A percentile compares a stretch with the other conserved stretches of the same genome.
These are phyloP conservation scores for Aspergillus sp. DNA, from an alignment of 2,329 filamentous ascomycete genomes.

Conservation along the genomic window DNA sequence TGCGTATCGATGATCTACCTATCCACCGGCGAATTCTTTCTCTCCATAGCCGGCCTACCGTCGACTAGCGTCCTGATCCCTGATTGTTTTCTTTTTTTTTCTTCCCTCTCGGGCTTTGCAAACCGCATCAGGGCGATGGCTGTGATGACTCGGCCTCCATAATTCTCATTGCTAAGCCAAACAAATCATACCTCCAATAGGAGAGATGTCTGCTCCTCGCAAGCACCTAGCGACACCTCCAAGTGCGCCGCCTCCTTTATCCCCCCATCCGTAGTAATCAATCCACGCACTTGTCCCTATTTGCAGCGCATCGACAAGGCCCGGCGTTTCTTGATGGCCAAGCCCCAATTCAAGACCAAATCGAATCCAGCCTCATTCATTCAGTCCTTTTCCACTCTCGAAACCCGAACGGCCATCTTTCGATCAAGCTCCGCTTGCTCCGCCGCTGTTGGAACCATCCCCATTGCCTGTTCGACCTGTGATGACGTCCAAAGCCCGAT, in stretches of 20 bases:
- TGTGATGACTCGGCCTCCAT: background rate
- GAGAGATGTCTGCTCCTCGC: background rate
- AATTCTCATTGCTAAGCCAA: background rate
- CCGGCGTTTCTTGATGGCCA: background rate
- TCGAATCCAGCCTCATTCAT: conserved; percentile 20
- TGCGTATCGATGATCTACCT: background rate
- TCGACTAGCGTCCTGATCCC: background rate
- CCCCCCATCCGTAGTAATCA: background rate
- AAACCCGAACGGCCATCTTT: conserved; percentile 36
- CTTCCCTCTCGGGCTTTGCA: background rate
- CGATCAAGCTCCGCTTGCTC: conserved; percentile 67
- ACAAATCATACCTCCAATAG: background rate
- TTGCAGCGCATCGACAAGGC: too few relatives aligned
- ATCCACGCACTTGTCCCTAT: background rate
- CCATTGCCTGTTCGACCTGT: conserved; percentile 69
- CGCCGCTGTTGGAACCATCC: conserved; percentile 69
- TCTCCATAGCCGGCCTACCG: background rate
- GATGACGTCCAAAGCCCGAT: conserved; percentile 73
- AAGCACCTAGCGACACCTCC: background rate
- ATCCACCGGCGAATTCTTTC: background rate
- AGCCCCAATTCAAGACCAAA: background rate
- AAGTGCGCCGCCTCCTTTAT: background rate
- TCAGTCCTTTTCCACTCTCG: conserved; percentile 33
- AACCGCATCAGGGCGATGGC: background rate
- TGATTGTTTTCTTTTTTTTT: background rate